A percentile compares a stretch with the other conserved stretches of the same genome.
Conservation (phyloP, 2,329 filamentous ascomycete species). For the Periconia sp. region DNA sequence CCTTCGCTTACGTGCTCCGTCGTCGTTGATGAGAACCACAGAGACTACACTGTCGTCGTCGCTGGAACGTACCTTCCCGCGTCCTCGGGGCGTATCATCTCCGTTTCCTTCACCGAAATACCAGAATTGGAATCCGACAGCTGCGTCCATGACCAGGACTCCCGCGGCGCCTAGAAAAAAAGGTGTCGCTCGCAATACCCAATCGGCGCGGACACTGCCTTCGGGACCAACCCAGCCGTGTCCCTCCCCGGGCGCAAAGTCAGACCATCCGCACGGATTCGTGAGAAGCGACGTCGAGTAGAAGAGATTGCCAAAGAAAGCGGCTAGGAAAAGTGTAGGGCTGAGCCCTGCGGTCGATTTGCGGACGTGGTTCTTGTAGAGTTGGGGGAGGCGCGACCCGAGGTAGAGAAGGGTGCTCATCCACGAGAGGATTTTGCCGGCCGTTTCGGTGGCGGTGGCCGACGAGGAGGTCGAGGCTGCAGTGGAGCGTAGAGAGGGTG, state of each 20-base stretch:
- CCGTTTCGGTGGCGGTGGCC: slow-evolving; percentile 21
- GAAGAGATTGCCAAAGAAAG: slow-evolving; percentile 69
- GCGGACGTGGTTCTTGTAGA: slow-evolving; percentile 65
- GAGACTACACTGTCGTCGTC: slow-evolving; percentile 47
- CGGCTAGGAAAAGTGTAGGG: slow-evolving; percentile 64
- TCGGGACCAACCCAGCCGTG: slow-evolving; percentile 60
- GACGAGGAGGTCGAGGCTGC: slow-evolving; percentile 11
- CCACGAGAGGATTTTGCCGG: slow-evolving; percentile 50
- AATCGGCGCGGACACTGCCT: slow-evolving; percentile 58
- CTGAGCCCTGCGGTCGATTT: slow-evolving; percentile 66
- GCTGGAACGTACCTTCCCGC: slow-evolving; percentile 23
- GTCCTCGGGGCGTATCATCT: slow-evolving; percentile 10
- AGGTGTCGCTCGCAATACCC: slow-evolving; percentile 60
- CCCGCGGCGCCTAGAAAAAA: slow-evolving; percentile 69
- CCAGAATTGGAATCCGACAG: slow-evolving; percentile 64
- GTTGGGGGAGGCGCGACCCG: slow-evolving; percentile 54
- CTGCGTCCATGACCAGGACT: slow-evolving; percentile 63
- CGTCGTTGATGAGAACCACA: slow-evolving; percentile 44
- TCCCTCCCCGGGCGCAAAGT: slow-evolving; percentile 57
- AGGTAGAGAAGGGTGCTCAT: slow-evolving; percentile 46
- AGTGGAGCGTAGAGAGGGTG: slow-evolving; percentile 16
- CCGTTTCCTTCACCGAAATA: slow-evolving; percentile 54
- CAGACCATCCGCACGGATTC: slow-evolving; percentile 65
- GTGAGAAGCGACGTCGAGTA: slow-evolving; percentile 64
- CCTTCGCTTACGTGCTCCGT: slow-evolving; percentile 28